Evolutionary conservation across 345 rosid genomes (phyloP).

Genomic region (Adansonia digitata): DNA sequence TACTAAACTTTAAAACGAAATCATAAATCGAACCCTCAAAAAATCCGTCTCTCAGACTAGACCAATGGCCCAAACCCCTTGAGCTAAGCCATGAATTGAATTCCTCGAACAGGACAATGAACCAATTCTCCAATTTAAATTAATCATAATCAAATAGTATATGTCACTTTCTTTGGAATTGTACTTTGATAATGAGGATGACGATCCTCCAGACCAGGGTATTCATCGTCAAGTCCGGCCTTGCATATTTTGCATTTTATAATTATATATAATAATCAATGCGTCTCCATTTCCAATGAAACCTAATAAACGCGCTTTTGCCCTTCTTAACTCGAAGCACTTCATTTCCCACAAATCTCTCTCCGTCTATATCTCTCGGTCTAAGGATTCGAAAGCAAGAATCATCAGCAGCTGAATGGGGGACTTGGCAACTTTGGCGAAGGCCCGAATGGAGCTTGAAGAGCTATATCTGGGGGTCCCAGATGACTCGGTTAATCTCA

Average conservation of each 20-base stretch:
- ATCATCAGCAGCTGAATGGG: constrained; percentile 15
- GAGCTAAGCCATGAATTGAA: too few relatives aligned
- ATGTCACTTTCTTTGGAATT: not conserved
- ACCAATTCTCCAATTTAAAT: not conserved
- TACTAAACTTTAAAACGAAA: too few relatives aligned
- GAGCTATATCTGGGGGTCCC: constrained; percentile 55
- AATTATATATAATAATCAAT: not conserved
- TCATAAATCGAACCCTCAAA: too few relatives aligned
- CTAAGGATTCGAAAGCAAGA: not conserved
- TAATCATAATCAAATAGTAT: not conserved
- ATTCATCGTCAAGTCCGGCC: constrained; percentile 18
- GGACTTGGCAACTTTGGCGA: constrained; percentile 30
- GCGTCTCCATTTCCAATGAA: constrained; percentile 17
- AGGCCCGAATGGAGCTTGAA: constrained; percentile 57
- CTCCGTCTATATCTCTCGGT: not conserved
- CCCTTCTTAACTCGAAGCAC: not conserved
- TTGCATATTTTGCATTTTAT: not conserved
- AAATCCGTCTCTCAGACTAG: too few relatives aligned
- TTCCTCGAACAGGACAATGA: not conserved
- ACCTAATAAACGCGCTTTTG: not conserved
- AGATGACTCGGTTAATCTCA: constrained; percentile 66
- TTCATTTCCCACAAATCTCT: not conserved
- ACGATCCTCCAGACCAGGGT: not conserved
- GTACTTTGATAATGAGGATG: not conserved
- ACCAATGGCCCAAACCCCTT: too few relatives aligned